These are phyloP conservation scores for Cystobasidiopsis lactophilus DNA, from an alignment of 768 basidiomycete genomes.

Conservation along the genomic window DNA sequence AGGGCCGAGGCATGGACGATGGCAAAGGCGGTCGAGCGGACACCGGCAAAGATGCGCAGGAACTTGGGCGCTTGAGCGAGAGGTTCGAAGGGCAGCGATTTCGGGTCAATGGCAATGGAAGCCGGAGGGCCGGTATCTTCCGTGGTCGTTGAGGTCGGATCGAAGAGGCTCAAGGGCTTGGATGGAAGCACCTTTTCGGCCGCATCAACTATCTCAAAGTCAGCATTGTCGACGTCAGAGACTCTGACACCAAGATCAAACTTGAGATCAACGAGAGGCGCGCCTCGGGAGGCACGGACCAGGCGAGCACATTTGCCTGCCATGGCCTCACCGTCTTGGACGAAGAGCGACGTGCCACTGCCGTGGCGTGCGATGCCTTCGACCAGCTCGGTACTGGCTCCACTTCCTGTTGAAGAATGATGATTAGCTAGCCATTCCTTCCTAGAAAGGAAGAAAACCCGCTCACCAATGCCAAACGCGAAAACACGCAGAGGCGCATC, in stretches of 20 bases:
- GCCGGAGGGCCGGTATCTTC: too few species aligned
- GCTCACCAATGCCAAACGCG: conserved; percentile 36
- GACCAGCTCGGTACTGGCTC: conserved; percentile 32
- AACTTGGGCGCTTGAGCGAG: too few species aligned
- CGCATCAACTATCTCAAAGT: conserved; percentile 11
- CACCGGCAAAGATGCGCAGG: too few species aligned
- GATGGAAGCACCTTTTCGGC: not conserved
- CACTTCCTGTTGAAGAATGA: too few species aligned
- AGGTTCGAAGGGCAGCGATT: too few species aligned
- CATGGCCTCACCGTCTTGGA: conserved; percentile 31
- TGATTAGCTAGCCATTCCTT: too few species aligned
- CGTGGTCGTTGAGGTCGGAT: too few species aligned
- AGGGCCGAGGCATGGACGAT: not conserved
- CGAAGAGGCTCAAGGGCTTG: not conserved
- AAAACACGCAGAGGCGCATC: conserved; percentile 31
- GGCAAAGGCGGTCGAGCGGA: too few species aligned
- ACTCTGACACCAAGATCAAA: conserved; percentile 9
- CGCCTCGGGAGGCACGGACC: conserved; percentile 17
- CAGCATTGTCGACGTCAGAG: not conserved
- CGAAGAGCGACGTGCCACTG: conserved; percentile 33
- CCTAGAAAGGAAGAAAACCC: conserved; percentile 18
- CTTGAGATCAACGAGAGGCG: too few species aligned
- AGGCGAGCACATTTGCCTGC: conserved; percentile 32
- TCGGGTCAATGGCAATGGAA: too few species aligned
- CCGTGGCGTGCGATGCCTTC: conserved; percentile 37